A percentile compares a stretch with the other conserved stretches of the same genome.
Conservation (phyloP, 441 rosid species). For the Hura crepitans region DNA sequence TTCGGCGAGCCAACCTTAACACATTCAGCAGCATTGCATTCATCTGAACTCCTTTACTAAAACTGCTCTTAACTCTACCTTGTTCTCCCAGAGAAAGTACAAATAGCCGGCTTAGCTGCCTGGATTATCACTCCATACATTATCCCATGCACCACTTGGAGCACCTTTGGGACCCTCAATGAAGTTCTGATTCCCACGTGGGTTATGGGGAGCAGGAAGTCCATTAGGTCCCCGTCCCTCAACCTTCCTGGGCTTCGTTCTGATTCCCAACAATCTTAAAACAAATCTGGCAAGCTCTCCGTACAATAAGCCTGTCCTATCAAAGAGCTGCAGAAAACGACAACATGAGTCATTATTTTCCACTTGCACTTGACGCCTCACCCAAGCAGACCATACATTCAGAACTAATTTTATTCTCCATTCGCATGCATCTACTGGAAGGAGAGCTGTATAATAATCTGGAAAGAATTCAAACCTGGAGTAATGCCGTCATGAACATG, state of each 20-base stretch:
- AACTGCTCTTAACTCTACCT: conserved; percentile 9
- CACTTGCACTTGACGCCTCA: background rate
- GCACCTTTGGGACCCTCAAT: conserved; percentile 80
- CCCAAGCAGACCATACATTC: background rate
- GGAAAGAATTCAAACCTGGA: conserved; percentile 52
- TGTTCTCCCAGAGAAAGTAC: background rate
- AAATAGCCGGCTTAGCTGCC: conserved; percentile 27
- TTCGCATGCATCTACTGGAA: background rate
- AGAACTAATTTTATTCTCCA: background rate
- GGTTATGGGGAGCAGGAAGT: conserved; percentile 53
- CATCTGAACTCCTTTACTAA: background rate
- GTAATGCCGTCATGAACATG: conserved; percentile 94
- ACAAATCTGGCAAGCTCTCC: conserved; percentile 97
- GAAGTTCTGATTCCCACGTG: conserved; percentile 51
- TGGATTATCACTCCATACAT: conserved; percentile 58
- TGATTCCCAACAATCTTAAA: conserved; percentile 73
- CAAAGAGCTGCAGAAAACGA: conserved; percentile 72
- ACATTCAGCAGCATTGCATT: conserved; percentile 4
- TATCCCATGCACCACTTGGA: conserved; percentile 75
- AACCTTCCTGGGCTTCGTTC: conserved; percentile 56
- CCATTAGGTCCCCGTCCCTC: conserved; percentile 64
- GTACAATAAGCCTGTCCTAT: conserved; percentile 73
- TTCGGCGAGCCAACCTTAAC: conserved; percentile 6
- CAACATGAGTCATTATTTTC: conserved; percentile 4
- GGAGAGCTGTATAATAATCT: background rate